Evolutionary conservation across 2,329 filamentous ascomycete genomes (phyloP).

Genomic region (Akanthomyces lecanii): DNA sequence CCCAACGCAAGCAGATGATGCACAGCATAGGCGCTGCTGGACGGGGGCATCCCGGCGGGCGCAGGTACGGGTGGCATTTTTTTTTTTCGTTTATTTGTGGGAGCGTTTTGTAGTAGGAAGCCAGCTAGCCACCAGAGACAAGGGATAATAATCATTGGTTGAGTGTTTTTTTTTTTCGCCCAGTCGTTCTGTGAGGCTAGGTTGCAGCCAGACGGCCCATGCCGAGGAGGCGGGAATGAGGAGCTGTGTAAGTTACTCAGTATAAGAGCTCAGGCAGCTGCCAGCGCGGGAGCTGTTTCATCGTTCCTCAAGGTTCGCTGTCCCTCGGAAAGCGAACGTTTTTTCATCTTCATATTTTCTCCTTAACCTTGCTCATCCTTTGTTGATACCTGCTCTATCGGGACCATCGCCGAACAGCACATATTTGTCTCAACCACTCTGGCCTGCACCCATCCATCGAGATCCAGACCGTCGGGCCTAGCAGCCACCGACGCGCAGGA

Average conservation of each 20-base stretch:
- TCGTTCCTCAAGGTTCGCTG: neutral
- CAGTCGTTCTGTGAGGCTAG: neutral
- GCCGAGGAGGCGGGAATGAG: neutral
- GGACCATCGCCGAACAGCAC: neutral
- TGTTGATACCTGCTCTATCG: neutral
- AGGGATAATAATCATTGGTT: neutral
- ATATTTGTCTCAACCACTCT: neutral
- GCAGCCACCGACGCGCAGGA: neutral
- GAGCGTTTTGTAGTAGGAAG: neutral
- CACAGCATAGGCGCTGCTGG: slow-evolving; percentile 10
- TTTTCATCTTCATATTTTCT: neutral
- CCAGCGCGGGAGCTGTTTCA: neutral
- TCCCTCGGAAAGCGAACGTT: neutral
- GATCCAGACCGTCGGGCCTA: slow-evolving; percentile 3
- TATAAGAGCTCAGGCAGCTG: slow-evolving; percentile 12
- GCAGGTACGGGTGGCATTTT: slow-evolving; percentile 9
- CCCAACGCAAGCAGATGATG: slow-evolving; percentile 15
- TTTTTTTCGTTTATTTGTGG: neutral
- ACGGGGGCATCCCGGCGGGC: neutral
- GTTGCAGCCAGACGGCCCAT: slow-evolving; percentile 1
- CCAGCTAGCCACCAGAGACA: neutral
- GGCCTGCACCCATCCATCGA: neutral
- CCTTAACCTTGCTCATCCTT: too few species aligned
- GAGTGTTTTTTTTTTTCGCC: neutral
- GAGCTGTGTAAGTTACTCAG: neutral